These are phyloP conservation scores for Aspergillus brunneoviolaceus DNA, from an alignment of 2,329 filamentous ascomycete genomes.

Conservation along the genomic window DNA sequence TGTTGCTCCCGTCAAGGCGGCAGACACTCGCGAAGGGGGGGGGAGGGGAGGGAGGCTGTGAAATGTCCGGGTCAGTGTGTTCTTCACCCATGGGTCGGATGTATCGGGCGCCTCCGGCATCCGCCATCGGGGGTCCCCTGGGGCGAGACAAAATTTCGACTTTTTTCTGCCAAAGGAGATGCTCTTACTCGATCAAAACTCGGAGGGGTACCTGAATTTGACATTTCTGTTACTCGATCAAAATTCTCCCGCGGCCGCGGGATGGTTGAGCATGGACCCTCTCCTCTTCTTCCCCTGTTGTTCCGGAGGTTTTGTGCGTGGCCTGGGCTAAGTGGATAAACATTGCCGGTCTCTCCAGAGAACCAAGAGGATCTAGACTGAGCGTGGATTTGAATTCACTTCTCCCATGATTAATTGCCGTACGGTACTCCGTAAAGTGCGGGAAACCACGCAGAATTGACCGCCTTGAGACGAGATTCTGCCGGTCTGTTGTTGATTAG, in stretches of 20 bases:
- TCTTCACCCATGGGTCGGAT: slow-evolving; percentile 17
- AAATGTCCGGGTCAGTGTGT: slow-evolving; percentile 1
- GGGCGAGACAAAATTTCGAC: slow-evolving; percentile 6
- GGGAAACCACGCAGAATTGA: neutral
- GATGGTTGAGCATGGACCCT: neutral
- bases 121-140: slow-evolving; percentile 18
- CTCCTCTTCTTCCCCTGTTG: neutral
- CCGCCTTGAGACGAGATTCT: neutral
- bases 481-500: neutral
- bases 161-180: neutral
- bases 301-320: neutral
- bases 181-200: slow-evolving; percentile 33
- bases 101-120: slow-evolving; percentile 32
- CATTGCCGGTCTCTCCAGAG: neutral
- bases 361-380: neutral
- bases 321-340: neutral
- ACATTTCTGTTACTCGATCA: slow-evolving; percentile 21
- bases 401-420: too few species aligned
- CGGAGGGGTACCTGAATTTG: slow-evolving; percentile 20
- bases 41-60: neutral
- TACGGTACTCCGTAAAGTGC: neutral
- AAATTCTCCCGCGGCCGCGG: neutral
- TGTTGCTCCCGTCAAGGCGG: slow-evolving; percentile 22
- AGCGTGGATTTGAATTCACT: neutral
- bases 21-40: neutral